Percentiles rank a stretch among this genome's conserved stretches.
These are phyloP conservation scores for Ogataea salicorniae DNA, from an alignment of 805 yeast species.

Conservation along the genomic window DNA sequence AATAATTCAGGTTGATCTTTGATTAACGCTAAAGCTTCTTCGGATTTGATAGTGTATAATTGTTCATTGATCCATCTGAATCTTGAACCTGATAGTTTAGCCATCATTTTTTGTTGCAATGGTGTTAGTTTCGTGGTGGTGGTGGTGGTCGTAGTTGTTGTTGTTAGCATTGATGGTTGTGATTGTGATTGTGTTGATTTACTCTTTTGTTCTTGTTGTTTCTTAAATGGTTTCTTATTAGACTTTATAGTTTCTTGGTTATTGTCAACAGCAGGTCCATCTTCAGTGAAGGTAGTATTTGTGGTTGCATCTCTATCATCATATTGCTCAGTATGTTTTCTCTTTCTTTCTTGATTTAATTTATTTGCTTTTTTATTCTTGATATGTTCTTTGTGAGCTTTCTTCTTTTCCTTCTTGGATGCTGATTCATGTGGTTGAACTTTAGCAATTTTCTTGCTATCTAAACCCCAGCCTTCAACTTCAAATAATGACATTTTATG, in stretches of 20 bases:
- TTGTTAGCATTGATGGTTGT: background rate
- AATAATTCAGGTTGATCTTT: constrained; percentile 80
- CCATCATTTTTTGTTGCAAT: constrained; percentile 91
- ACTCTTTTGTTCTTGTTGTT: background rate
- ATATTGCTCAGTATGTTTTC: constrained; percentile 1
- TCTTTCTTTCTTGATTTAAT: constrained; percentile 1
- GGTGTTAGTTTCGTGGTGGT: constrained; percentile 52
- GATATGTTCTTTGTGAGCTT: constrained; percentile 10
- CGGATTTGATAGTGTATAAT: constrained; percentile 81
- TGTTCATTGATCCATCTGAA: constrained; percentile 98
- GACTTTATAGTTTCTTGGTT: background rate
- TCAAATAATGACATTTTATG: constrained; percentile 57
- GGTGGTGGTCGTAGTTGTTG: background rate
- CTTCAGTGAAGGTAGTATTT: no score
- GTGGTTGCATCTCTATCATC: background rate
- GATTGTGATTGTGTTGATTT: background rate
- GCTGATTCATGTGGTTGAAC: constrained; percentile 29
- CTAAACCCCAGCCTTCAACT: constrained; percentile 79
- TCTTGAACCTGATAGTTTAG: constrained; percentile 88
- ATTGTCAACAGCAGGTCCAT: background rate
- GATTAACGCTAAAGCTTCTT: constrained; percentile 67
- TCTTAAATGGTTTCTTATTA: background rate
- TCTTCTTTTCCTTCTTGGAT: constrained; percentile 16
- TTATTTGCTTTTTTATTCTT: constrained; percentile 6
- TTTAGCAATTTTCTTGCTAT: constrained; percentile 45